phyloP scores from a whole-genome alignment of 306 rosid genomes.

The Prunus persica region Prunus_persica_NCBIv2 NC_034016.1:18014501-18015000 shows the following conservation, averaged over 20 bases:
- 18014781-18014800: not conserved
- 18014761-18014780: conserved; percentile 1
- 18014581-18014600: conserved; percentile 77
- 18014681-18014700: not conserved
- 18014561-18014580: conserved; percentile 66
- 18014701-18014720: not conserved
- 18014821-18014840: not conserved
- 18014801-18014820: not conserved
- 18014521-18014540: not conserved
- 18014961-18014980: not conserved
- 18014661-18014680: not conserved
- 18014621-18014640: conserved; percentile 50
- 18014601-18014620: conserved; percentile 56
- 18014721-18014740: not conserved
- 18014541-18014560: conserved; percentile 46
- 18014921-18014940: not conserved
- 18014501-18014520: conserved; percentile 6
- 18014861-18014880: not conserved
- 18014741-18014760: not conserved
- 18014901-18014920: not conserved
- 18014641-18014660: conserved; percentile 16
- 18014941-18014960: not conserved
- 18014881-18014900: not conserved
- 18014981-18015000: not conserved
- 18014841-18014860: not conserved